Conservation (phyloP, 2,329 filamentous ascomycete species). For the Lachnellula hyalina region DNA sequence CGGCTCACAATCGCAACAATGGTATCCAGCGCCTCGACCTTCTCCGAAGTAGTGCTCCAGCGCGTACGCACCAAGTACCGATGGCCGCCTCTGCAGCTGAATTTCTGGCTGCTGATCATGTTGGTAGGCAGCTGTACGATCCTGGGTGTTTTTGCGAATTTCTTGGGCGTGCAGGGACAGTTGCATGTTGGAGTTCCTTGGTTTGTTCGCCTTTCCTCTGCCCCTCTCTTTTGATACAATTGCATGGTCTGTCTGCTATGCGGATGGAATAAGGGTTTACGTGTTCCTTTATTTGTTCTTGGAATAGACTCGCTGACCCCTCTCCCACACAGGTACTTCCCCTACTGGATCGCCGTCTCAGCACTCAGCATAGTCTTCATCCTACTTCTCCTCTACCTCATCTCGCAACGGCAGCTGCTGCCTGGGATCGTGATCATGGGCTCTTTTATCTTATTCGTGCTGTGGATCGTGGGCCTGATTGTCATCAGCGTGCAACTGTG, state of each 20-base stretch:
- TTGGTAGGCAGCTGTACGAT: constrained; percentile 52
- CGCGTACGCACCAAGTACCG: constrained; percentile 44
- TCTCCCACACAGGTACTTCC: constrained; percentile 53
- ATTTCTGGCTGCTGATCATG: constrained; percentile 64
- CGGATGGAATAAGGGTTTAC: too few species aligned
- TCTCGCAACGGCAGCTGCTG: constrained; percentile 54
- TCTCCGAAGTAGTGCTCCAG: constrained; percentile 24
- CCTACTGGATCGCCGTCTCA: constrained; percentile 57
- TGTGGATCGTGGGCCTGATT: constrained; percentile 63
- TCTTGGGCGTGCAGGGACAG: constrained; percentile 53
- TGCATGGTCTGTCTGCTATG: too few species aligned
- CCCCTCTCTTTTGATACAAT: not conserved
- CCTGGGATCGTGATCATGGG: constrained; percentile 62
- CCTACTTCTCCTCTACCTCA: constrained; percentile 56
- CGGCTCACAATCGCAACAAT: constrained; percentile 11
- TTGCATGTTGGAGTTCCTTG: constrained; percentile 53
- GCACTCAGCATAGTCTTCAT: constrained; percentile 63
- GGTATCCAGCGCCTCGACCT: constrained; percentile 24
- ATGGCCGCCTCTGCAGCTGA: constrained; percentile 63
- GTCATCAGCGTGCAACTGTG: constrained; percentile 59
- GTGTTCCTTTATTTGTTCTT: too few species aligned
- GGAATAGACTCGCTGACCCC: not conserved
- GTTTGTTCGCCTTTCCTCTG: constrained; percentile 36
- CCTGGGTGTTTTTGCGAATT: constrained; percentile 56
- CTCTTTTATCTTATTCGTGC: constrained; percentile 58